Conservation (phyloP, 2,329 filamentous ascomycete species). For the Mycosphaerella arachidis region DNA sequence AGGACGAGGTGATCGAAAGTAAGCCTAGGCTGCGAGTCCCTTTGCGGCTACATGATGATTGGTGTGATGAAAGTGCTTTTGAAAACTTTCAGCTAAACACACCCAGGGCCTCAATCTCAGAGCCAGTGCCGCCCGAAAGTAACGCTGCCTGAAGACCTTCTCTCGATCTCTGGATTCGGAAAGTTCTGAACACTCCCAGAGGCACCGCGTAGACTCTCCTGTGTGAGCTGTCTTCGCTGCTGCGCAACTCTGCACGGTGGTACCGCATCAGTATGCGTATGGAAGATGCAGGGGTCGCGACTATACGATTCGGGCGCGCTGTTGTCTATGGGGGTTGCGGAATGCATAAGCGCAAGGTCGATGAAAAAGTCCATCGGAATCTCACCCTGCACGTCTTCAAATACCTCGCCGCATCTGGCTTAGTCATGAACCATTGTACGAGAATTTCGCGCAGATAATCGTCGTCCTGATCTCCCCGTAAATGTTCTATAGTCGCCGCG, state of each 20-base stretch:
- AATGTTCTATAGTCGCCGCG: not conserved
- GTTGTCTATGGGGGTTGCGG: too few species aligned
- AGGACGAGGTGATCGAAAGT: not conserved
- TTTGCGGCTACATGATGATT: not conserved
- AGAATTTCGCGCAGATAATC: not conserved
- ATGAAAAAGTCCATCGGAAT: too few species aligned
- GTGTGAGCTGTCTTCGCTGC: not conserved
- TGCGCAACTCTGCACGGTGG: not conserved
- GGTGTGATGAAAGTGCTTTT: not conserved
- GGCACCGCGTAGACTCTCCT: not conserved
- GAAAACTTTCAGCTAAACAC: not conserved
- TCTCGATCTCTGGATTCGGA: not conserved
- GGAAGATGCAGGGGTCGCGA: not conserved
- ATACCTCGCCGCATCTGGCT: not conserved
- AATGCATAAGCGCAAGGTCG: too few species aligned
- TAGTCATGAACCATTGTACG: not conserved
- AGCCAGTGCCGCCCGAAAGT: not conserved
- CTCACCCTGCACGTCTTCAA: too few species aligned
- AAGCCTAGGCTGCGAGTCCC: not conserved
- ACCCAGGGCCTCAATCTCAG: not conserved
- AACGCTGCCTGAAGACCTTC: not conserved
- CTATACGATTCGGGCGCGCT: too few species aligned
- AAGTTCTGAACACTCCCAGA: too few species aligned
- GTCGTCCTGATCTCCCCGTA: not conserved
- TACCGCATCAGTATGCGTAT: not conserved